Conservation (phyloP, 2,329 filamentous ascomycete genomes). For the Chrysoporthe cubensis region DNA sequence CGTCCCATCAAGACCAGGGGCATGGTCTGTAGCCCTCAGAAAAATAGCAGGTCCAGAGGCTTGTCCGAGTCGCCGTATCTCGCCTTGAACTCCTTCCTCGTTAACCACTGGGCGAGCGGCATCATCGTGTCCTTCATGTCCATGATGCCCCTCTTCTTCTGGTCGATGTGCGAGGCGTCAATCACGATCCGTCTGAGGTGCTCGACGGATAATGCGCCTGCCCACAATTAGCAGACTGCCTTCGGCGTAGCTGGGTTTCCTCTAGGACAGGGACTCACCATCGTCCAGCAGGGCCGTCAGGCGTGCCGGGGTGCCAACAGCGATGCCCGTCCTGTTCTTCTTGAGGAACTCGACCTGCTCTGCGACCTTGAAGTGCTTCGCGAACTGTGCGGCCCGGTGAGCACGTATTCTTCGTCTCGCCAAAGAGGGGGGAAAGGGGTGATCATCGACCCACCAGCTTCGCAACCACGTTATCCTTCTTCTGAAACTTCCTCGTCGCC, state of each 20-base stretch:
- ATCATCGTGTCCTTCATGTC: constrained; percentile 94
- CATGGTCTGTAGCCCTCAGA: constrained; percentile 44
- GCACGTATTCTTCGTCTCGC: neutral
- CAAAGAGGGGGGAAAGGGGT: neutral
- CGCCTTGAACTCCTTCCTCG: constrained; percentile 70
- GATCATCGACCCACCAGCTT: constrained; percentile 65
- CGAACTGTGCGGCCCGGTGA: constrained; percentile 61
- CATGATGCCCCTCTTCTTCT: constrained; percentile 90
- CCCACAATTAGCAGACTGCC: neutral
- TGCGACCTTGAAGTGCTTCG: constrained; percentile 95
- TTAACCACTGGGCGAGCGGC: constrained; percentile 76
- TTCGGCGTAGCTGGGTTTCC: neutral
- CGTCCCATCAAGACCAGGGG: neutral
- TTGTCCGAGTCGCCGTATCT: constrained; percentile 66
- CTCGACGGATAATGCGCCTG: constrained; percentile 26
- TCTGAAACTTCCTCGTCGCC: constrained; percentile 76
- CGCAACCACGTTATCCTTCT: constrained; percentile 75
- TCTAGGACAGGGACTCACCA: constrained; percentile 52
- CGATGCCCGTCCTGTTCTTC: constrained; percentile 74
- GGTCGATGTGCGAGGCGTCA: constrained; percentile 90
- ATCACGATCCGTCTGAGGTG: constrained; percentile 29
- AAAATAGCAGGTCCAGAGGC: constrained; percentile 67
- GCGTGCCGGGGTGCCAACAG: constrained; percentile 85
- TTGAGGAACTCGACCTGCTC: constrained; percentile 81
- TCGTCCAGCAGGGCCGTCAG: constrained; percentile 82